Percentiles rank a stretch among this genome's conserved stretches.
Conservation (phyloP, 805 yeast species). For the Teunomyces pallodes region DNA sequence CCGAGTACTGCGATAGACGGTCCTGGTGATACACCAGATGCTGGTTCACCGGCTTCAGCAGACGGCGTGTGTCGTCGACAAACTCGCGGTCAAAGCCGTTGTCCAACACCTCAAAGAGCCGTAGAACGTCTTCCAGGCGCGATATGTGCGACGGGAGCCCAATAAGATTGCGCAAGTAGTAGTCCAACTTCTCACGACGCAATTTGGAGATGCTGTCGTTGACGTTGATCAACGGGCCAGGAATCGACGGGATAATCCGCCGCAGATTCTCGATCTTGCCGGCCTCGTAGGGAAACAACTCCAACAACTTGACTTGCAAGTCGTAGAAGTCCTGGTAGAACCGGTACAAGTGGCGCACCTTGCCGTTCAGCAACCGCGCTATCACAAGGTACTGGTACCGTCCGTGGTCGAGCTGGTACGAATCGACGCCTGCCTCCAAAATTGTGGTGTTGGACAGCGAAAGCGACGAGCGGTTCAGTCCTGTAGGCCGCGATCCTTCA, state of each 20-base stretch:
- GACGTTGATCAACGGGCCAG: slow-evolving; percentile 92
- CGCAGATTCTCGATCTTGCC: slow-evolving; percentile 76
- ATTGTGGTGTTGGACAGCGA: slow-evolving; percentile 36
- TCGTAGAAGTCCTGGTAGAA: slow-evolving; percentile 96
- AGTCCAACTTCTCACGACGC: slow-evolving; percentile 53
- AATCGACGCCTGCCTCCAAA: slow-evolving; percentile 70
- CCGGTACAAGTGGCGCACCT: slow-evolving; percentile 69
- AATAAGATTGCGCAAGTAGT: slow-evolving; percentile 55
- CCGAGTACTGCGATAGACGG: slow-evolving; percentile 50
- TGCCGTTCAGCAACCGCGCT: slow-evolving; percentile 68
- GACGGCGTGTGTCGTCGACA: slow-evolving; percentile 13
- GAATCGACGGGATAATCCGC: slow-evolving; percentile 87
- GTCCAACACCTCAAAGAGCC: slow-evolving; percentile 64
- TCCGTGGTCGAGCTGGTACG: slow-evolving; percentile 77
- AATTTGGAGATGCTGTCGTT: slow-evolving; percentile 65
- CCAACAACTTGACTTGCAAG: slow-evolving; percentile 79
- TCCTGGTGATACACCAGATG: slow-evolving; percentile 49
- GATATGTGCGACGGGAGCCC: slow-evolving; percentile 76
- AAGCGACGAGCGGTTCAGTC: slow-evolving; percentile 31
- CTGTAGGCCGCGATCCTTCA: slow-evolving; percentile 13
- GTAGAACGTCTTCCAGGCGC: slow-evolving; percentile 61
- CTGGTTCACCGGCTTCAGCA: slow-evolving; percentile 37
- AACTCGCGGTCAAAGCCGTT: slow-evolving; percentile 59
- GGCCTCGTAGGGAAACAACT: slow-evolving; percentile 87
- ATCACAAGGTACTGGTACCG: slow-evolving; percentile 83